Percentiles rank a stretch among this genome's conserved stretches.
Conservation (phyloP, 176 grass and related monocot species). For the Typha latifolia region DNA sequence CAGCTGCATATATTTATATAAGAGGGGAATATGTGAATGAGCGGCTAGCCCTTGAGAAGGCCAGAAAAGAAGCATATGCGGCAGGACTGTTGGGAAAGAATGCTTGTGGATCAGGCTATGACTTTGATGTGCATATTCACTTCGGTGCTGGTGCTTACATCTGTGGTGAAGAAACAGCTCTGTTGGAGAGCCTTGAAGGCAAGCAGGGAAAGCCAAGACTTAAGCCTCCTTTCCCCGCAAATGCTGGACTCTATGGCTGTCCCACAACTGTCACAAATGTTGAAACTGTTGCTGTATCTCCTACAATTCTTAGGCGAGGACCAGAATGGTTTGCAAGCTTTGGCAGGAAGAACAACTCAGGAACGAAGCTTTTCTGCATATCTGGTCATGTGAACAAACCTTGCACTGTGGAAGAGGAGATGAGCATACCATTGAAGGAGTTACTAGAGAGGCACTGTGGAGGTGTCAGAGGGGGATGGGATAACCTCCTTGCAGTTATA, state of each 20-base stretch:
- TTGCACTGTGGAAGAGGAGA: conserved; percentile 92
- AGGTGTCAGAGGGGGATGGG: conserved; percentile 93
- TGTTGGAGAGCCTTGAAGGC: conserved; percentile 90
- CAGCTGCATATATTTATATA: conserved; percentile 93
- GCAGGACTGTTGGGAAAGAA: conserved; percentile 85
- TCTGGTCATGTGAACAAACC: conserved; percentile 95
- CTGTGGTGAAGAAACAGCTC: conserved; percentile 90
- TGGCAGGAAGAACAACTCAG: conserved; percentile 80
- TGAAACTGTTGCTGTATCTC: conserved; percentile 84
- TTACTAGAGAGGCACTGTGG: conserved; percentile 79
- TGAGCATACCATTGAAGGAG: conserved; percentile 91
- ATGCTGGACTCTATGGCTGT: conserved; percentile 75
- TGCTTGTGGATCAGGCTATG: conserved; percentile 90
- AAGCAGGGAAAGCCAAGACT: conserved; percentile 85
- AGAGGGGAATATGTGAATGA: conserved; percentile 96
- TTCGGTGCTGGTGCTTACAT: conserved; percentile 95
- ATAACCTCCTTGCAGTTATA: conserved; percentile 79
- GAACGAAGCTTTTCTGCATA: conserved; percentile 75
- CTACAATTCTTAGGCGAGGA: conserved; percentile 78
- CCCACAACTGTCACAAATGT: conserved; percentile 96
- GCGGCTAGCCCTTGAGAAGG: conserved; percentile 65
- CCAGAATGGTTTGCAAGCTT: conserved; percentile 97
- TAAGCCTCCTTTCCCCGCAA: conserved; percentile 90
- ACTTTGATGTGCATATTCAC: conserved; percentile 88
- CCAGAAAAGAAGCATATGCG: conserved; percentile 73